Percentiles rank a stretch among this genome's conserved stretches.
phyloP scores from a whole-genome alignment of 441 rosid species.

The Gossypium gossypioides region DNA sequence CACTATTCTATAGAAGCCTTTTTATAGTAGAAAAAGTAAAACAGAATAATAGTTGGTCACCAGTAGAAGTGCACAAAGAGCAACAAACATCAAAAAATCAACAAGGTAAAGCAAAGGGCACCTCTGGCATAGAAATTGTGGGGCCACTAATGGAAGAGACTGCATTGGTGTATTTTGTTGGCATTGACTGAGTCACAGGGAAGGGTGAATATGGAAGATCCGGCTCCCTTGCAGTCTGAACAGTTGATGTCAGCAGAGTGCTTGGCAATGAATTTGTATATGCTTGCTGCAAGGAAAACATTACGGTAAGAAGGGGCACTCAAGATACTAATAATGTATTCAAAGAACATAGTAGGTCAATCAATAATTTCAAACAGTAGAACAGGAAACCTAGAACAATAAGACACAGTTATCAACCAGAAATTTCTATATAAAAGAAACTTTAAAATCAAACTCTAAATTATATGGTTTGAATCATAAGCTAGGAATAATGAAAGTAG shows the following conservation, averaged over 20 bases:
- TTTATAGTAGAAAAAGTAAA: not conserved
- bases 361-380: not conserved
- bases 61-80: not conserved
- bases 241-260: slow-evolving; percentile 56
- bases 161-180: slow-evolving; percentile 54
- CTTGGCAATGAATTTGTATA: slow-evolving; percentile 65
- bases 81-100: not conserved
- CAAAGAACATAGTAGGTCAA: not conserved
- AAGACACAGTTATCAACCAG: not conserved
- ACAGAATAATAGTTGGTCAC: not conserved
- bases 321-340: slow-evolving; percentile 2
- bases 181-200: slow-evolving; percentile 56
- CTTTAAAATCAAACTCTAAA: not conserved
- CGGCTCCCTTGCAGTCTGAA: slow-evolving; percentile 64
- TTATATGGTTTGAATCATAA: not conserved
- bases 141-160: slow-evolving; percentile 64
- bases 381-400: not conserved
- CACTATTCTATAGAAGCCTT: not conserved
- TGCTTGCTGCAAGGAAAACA: slow-evolving; percentile 39
- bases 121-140: slow-evolving; percentile 75
- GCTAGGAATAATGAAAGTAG: not conserved
- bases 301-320: not conserved
- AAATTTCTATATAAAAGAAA: not conserved
- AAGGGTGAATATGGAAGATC: slow-evolving; percentile 79
- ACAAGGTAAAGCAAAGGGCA: slow-evolving; percentile 16